phyloP scores from a whole-genome alignment of 768 basidiomycete genomes.

The Xerocomellus amylosporus region DNA sequence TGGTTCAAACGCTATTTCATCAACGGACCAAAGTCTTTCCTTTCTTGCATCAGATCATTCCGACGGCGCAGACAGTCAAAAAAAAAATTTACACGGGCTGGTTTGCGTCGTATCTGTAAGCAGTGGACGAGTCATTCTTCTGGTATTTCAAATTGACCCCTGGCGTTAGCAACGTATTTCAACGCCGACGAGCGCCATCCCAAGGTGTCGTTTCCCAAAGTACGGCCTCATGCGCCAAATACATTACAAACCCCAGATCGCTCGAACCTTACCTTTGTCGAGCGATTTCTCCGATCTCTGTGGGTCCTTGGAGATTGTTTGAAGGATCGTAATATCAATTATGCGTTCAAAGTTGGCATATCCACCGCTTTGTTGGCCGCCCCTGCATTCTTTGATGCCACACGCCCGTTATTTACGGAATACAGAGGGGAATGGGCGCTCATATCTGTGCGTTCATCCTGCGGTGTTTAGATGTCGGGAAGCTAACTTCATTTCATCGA shows the following conservation, averaged over 20 bases:
- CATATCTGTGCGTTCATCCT: slow-evolving; percentile 63
- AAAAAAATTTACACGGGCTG: slow-evolving; percentile 17
- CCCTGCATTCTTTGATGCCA: slow-evolving; percentile 83
- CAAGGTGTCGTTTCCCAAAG: slow-evolving; percentile 74
- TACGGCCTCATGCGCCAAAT: slow-evolving; percentile 78
- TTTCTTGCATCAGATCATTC: slow-evolving; percentile 22
- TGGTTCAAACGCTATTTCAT: slow-evolving; percentile 42
- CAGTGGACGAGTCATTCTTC: not conserved
- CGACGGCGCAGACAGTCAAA: slow-evolving; percentile 10
- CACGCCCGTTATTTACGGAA: slow-evolving; percentile 72
- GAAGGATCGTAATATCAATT: slow-evolving; percentile 75
- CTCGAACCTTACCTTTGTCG: slow-evolving; percentile 55
- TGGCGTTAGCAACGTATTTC: slow-evolving; percentile 48
- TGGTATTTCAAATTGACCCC: slow-evolving; percentile 6
- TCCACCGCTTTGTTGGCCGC: slow-evolving; percentile 78
- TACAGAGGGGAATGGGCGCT: slow-evolving; percentile 95
- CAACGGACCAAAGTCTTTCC: slow-evolving; percentile 20
- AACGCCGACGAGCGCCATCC: slow-evolving; percentile 45
- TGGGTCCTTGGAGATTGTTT: slow-evolving; percentile 71
- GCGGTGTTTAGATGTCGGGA: slow-evolving; percentile 13
- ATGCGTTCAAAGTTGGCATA: slow-evolving; percentile 84
- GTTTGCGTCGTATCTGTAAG: slow-evolving; percentile 45
- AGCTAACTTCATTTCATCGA: slow-evolving; percentile 3
- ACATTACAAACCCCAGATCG: slow-evolving; percentile 78
- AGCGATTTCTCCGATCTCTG: slow-evolving; percentile 61